Percentiles rank a stretch among this genome's conserved stretches.
These are phyloP conservation scores for Claviceps cyperi DNA, from an alignment of 2,329 filamentous ascomycete genomes.

Conservation along the genomic window DNA sequence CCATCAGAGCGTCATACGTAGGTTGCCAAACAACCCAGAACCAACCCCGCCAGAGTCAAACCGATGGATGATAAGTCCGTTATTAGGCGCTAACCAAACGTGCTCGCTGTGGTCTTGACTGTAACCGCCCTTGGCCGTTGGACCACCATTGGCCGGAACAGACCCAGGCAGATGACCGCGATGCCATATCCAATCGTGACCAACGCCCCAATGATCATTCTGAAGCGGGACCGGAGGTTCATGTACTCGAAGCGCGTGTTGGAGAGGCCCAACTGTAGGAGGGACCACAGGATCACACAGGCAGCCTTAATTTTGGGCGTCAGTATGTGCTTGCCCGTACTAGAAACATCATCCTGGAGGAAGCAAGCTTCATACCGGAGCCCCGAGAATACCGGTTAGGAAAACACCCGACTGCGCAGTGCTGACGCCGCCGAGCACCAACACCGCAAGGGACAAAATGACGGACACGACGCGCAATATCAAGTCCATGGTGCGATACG, in stretches of 20 bases:
- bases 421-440: conserved; percentile 2
- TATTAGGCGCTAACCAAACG: not conserved
- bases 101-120: not conserved
- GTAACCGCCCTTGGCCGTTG: not conserved
- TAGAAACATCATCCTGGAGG: not conserved
- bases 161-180: not conserved
- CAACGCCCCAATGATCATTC: conserved; percentile 5
- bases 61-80: not conserved
- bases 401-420: conserved; percentile 1
- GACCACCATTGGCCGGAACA: not conserved
- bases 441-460: not conserved
- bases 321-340: not conserved
- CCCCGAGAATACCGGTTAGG: conserved; percentile 4
- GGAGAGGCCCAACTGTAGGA: conserved; percentile 3
- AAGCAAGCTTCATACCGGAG: conserved; percentile 1
- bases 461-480: not conserved
- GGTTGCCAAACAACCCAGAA: not conserved
- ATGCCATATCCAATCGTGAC: conserved; percentile 4
- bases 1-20: not conserved
- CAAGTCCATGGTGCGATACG: not conserved
- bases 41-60: not conserved
- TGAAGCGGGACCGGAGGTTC: conserved; percentile 6
- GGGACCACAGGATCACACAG: conserved; percentile 3
- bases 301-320: not conserved
- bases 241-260: conserved; percentile 2